phyloP scores from a whole-genome alignment of 2,329 filamentous ascomycete species.

The Alternaria sp. region DNA sequence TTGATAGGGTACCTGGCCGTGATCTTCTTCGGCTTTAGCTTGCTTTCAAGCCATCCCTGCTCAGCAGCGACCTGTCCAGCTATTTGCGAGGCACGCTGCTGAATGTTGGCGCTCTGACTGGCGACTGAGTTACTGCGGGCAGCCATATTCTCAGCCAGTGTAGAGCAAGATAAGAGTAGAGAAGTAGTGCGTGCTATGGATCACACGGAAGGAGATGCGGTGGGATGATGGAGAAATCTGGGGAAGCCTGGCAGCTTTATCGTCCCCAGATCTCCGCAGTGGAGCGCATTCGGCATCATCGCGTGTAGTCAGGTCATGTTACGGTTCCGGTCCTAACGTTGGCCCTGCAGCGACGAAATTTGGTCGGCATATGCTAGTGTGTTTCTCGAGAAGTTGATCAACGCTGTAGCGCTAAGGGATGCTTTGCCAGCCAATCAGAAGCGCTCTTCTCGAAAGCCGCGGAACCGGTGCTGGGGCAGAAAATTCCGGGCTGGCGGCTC shows the following conservation, averaged over 20 bases:
- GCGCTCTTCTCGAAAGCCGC: neutral
- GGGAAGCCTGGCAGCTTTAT: constrained; percentile 59
- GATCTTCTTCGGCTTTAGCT: constrained; percentile 47
- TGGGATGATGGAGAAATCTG: constrained; percentile 9
- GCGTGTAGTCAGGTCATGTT: constrained; percentile 28
- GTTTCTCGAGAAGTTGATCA: neutral
- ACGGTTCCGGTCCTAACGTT: constrained; percentile 1
- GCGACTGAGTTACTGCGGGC: constrained; percentile 15
- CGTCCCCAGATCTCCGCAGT: constrained; percentile 75
- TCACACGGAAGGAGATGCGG: neutral
- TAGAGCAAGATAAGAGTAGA: neutral
- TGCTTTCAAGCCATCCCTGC: constrained; percentile 43
- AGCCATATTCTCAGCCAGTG: constrained; percentile 6
- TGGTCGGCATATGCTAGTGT: neutral
- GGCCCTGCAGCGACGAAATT: neutral
- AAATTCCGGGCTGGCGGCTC: neutral
- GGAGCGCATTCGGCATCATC: constrained; percentile 54
- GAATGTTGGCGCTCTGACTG: constrained; percentile 23
- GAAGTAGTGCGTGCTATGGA: neutral
- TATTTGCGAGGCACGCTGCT: constrained; percentile 29
- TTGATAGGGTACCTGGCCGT: constrained; percentile 49
- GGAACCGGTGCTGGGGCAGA: neutral
- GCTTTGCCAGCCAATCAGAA: neutral
- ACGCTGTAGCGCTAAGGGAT: neutral
- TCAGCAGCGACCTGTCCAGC: constrained; percentile 30